Evolutionary conservation across 2,329 filamentous ascomycete genomes (phyloP), one percentile per base, ranked within the genome.

Genomic region (Aspergillus aculeatinus): DNA sequence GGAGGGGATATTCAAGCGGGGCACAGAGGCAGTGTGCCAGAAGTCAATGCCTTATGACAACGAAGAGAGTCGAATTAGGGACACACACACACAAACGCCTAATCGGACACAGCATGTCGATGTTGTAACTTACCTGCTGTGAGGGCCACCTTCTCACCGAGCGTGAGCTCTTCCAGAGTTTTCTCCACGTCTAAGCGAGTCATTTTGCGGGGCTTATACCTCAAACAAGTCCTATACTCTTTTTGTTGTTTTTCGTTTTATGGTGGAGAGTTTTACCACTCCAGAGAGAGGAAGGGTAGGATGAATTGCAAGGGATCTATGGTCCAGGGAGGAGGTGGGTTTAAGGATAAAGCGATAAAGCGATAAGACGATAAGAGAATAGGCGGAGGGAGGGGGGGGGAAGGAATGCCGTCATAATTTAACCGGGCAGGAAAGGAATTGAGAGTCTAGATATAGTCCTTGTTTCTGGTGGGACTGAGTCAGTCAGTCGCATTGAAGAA

Each of bases 1-100:
- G 0, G 85, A 81, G 1, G 88, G 86, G 29, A 90, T 85, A 5
- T 82, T 83, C 65, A 88, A 86, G 39, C 83, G 81, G 2, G 84
- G 82, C 55, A 91, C 83, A 0, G 86, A 74, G 60, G 83, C 85
- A 2, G 87, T 90, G 63, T 88, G 85, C 88, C 88, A 90, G 69
- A 89, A 89, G 70, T 90, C 87, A 62, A 56, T 65, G 51, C 75
- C 75, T 77, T 35, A 16, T 11, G 4, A 14, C 47, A 16, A 47
- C 4, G 16, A 7, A 9, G 6, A n/a, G 35, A 55, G 50, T 64
- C 23, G 14, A 14, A 6, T 25, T 7, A 14, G 51, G 7, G 27
- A 50, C 7, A 21, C 21, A 21, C 21, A 21, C 21, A 57, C 39
- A 29, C 29, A 10, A 21, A n/a, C 21, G 33, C 42, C 10, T 1